These are phyloP conservation scores for Curvularia sp. DNA, from an alignment of 2,329 filamentous ascomycete species.

Conservation along the genomic window DNA sequence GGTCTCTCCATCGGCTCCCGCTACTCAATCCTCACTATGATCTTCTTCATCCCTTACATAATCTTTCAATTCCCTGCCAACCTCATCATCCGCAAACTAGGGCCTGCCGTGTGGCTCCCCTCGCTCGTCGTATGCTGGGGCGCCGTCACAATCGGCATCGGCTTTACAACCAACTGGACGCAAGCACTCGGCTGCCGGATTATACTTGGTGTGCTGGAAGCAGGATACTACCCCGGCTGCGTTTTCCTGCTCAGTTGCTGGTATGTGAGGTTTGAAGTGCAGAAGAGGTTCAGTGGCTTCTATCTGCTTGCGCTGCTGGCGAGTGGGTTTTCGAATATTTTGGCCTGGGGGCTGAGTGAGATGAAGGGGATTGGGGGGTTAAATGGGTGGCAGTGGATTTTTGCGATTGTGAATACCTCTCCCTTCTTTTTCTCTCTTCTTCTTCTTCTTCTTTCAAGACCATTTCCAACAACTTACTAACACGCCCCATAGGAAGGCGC, in stretches of 20 bases:
- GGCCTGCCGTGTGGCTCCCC: not conserved
- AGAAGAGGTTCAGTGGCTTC: not conserved
- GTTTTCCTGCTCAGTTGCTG: not conserved
- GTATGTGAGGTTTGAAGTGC: not conserved
- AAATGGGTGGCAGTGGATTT: not conserved
- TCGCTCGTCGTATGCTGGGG: not conserved
- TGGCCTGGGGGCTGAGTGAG: not conserved
- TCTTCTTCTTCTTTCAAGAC: not conserved
- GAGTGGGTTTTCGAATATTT: not conserved
- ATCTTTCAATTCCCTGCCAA: not conserved
- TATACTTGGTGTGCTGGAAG: not conserved
- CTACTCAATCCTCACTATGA: not conserved
- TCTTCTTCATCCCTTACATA: not conserved
- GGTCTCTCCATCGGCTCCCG: not conserved
- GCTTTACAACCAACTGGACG: not conserved
- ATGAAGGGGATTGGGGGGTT: not conserved
- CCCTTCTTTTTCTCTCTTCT: too few species aligned
- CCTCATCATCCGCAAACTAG: not conserved
- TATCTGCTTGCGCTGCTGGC: not conserved
- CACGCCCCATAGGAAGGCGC: not conserved
- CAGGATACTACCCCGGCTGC: not conserved
- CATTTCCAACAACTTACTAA: too few species aligned
- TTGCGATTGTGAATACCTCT: not conserved
- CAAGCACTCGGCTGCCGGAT: not conserved
- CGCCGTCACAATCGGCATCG: not conserved